Evolutionary conservation across 2,329 filamentous ascomycete genomes (phyloP).

Genomic region (Sclerotinia glacialis): DNA sequence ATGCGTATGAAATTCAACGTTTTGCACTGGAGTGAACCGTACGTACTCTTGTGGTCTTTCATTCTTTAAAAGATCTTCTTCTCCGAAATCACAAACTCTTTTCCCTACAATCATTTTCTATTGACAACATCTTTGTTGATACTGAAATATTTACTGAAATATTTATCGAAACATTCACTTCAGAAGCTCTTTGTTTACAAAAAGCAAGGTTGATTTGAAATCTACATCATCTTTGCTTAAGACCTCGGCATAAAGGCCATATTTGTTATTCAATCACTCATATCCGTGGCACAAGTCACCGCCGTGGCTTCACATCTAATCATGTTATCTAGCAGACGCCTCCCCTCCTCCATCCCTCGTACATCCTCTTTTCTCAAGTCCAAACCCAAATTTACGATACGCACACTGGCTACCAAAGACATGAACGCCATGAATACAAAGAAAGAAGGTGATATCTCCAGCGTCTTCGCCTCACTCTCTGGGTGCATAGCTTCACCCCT

Average conservation of each 20-base stretch:
- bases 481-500: constrained; percentile 46
- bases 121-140: background rate
- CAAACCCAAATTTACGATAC: background rate
- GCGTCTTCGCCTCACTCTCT: constrained; percentile 58
- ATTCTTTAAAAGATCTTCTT: background rate
- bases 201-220: no score
- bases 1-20: background rate
- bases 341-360: background rate
- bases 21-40: background rate
- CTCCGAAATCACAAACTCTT: background rate
- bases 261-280: background rate
- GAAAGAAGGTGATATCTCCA: constrained; percentile 58
- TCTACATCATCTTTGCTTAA: background rate
- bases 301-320: background rate
- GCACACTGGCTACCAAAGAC: constrained; percentile 1
- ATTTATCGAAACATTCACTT: background rate
- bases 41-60: no score
- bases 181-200: background rate
- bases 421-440: constrained; percentile 12
- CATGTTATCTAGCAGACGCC: background rate
- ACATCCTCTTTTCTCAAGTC: background rate
- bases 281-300: background rate
- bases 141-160: background rate
- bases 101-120: background rate
- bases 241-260: background rate